Evolutionary conservation across 495 filamentous ascomycete genomes (phyloP), one percentile per base, ranked within the genome.

Genomic region (Penicillium manginii): DNA sequence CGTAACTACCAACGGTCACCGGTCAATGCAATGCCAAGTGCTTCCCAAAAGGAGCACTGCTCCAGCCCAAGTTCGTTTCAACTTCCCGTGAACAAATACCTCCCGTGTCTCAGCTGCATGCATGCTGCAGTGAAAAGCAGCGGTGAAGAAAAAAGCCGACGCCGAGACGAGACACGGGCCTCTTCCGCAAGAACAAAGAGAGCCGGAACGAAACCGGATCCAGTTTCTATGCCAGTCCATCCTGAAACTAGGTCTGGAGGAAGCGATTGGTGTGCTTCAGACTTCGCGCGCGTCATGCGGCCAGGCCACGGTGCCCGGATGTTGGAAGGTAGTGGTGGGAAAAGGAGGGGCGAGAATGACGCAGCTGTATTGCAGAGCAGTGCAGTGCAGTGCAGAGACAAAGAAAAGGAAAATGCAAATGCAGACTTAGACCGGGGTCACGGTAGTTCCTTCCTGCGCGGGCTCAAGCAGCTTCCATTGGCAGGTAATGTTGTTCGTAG

Each of bases 401-500:
- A 1, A 8, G 26, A 29, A 29, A 29, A 29, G 6, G 26, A 7
- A 29, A 29, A 29, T n/a, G 26, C 26, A 29, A 29, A 29, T 29
- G 26, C 26, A 29, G 21, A 26, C 10, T 73, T 80, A 58, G 23
- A 62, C 59, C 22, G 53, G 57, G 46, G 55, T 52, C 26, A 96
- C 86, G 22, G 82, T 89, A 1, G 91, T 88, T 39, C 93, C 93
- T 8, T 85, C 88, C 59, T 96, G 84, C 0, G 93, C 93, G 3
- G 91, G 92, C 73, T 94, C 88, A 22, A 98, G 81, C 56, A 98
- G 64, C 70, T 88, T 88, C 92, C 93, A 97, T 48, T 84, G 77
- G 74, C 92, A 97, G 15, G 81, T 79, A 66, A 98, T 94, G 45
- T 83, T 76, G 65, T 92, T 84, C 17, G 68, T 66, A 29, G 69